Evolutionary conservation across 305 asterid species (phyloP).

Genomic region (Fraxinus latifolia): DNA sequence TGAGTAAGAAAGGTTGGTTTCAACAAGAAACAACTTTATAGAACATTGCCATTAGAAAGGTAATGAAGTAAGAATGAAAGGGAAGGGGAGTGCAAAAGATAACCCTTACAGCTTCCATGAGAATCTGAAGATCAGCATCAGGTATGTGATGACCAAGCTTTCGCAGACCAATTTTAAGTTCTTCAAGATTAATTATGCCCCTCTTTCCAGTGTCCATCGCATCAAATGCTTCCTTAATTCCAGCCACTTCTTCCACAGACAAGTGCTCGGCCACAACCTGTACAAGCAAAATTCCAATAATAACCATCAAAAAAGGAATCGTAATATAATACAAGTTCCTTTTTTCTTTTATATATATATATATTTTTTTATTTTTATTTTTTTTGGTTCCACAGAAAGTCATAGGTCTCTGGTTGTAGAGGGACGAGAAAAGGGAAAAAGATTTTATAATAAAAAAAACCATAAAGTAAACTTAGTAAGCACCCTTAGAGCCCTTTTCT

Average conservation of each 20-base stretch:
- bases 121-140: constrained; percentile 70
- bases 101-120: constrained; percentile 75
- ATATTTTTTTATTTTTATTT: neutral
- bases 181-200: constrained; percentile 60
- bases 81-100: neutral
- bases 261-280: constrained; percentile 81
- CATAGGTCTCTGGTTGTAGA: neutral
- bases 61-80: neutral
- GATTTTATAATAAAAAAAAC: neutral
- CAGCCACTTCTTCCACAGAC: constrained; percentile 78
- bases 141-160: constrained; percentile 76
- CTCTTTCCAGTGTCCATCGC: constrained; percentile 61
- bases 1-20: neutral
- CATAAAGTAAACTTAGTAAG: constrained; percentile 7
- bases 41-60: neutral
- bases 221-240: constrained; percentile 71
- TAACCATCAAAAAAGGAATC: neutral
- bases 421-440: neutral
- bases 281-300: constrained; percentile 21
- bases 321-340: neutral
- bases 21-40: neutral
- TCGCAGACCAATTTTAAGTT: constrained; percentile 61
- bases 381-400: neutral
- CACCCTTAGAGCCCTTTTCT: constrained; percentile 85
- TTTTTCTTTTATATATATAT: neutral